Base-by-base conservation (phyloP, 192 early-diverging fungal species). In the Chytriomyces sp. region DNA sequence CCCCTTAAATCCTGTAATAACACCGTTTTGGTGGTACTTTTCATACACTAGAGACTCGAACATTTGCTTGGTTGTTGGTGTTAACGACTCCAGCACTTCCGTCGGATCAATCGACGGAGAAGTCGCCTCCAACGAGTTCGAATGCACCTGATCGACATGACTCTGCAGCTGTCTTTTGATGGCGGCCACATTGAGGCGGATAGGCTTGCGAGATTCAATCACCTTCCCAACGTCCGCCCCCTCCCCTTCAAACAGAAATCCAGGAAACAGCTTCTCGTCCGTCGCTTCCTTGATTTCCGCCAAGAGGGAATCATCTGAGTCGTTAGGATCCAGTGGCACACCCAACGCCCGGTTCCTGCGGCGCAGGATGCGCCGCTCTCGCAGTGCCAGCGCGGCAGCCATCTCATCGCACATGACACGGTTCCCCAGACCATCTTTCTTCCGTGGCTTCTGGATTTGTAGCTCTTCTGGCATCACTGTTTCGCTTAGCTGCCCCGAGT, bases 301-400 rank as follows among this genome's bases (percentile, higher is more conserved):
- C 3, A 75, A 66, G 5, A 75, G 44, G 5, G 74, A 75, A 61
- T 75, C 74, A 52, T 75, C 74, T 8, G 74, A 75, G 58, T 75
- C 74, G 26, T 75, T 75, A 34, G 74, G 74, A 44, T 75, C 74
- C 12, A 66, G 74, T 5, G 74, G 74, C 5, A 75, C 59, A 19
- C 74, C 74, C 22, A 59, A 25, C 4, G 58, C 58, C 33, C 74
- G 17, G 25, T 39, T 67, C 39, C 56, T 57, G n/a, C 66, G 25
- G 4, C 74, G 5, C 65, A 36, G 44, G 10, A 69, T 28, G 19
- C 74, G 40, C 4, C 74, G 74, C 33, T 75, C 74, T 26, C 74
- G 36, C 22, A 75, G 39, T 33, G 7, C 44, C 19, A 73, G 62
- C 19, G 61, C 62, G 14, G 25, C 34, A 10, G n/a, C 7, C 34